Evolutionary conservation across 1,284 basidiomycete species (phyloP), one percentile per base, ranked within the genome.

Genomic region (Melampsora larici-populina): DNA sequence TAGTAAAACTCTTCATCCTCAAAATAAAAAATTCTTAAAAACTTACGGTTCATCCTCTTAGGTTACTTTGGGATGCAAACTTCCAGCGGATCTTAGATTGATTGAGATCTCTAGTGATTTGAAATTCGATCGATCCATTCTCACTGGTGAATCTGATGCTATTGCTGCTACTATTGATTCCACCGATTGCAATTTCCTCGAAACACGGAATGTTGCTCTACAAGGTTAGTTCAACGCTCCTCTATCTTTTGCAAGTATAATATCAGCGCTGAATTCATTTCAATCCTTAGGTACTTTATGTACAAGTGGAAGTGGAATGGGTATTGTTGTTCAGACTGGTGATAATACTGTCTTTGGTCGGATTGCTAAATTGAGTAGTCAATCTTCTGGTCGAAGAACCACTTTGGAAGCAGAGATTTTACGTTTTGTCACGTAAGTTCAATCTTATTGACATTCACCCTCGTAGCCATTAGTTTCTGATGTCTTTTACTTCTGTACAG

Each of bases 81-180:
- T 83, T 7, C 79, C 82, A 15, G 82, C 82, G 51, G 82, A 83
- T 78, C 78, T 81, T 72, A 80, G 81, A 29, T 71, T 81, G 64
- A 76, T 81, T 78, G 26, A 31, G n/a, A 26, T 83, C 84, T 83
- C 82, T 51, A 82, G 85, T 7, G 89, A 90, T 80, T 83, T 89
- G 73, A 86, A 87, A 67, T 87, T 90, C 71, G 89, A 90, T 81
- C 86, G 89, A 40, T 87, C 88, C 1, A 86, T 90, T n/a, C 85
- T 90, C 55, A 90, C 89, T 0, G 89, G 89, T 84, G 87, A 84
- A 68, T 85, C 84, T 29, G 87, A 89, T 73, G 87, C 88, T 80
- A 85, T 90, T 48, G 82, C 86, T 0, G 88, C 86, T 0, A 85
- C 86, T 1, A 82, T 88, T 60, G 86, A 88, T 29, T 81, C 82